A percentile compares a stretch with the other conserved stretches of the same genome.
Evolutionary conservation across 148 eudicot genomes (phyloP).

Genomic region (Agrostemma githago): DNA sequence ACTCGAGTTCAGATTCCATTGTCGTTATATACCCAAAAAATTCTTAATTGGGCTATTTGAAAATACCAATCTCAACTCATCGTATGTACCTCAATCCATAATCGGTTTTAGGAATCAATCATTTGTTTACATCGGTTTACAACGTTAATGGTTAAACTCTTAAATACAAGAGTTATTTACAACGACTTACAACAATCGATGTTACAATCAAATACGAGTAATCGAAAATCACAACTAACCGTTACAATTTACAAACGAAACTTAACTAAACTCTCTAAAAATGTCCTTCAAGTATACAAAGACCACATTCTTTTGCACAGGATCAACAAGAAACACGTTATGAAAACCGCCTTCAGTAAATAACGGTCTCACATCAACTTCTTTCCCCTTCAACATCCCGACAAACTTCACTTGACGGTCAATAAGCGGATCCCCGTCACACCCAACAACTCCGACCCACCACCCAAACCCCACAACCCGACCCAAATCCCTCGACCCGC

Average conservation of each 20-base stretch:
- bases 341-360: constrained; percentile 16
- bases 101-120: neutral
- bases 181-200: neutral
- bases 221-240: no score
- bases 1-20: no score
- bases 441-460: constrained; percentile 29
- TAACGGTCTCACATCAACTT: neutral
- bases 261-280: neutral
- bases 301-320: neutral
- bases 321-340: constrained; percentile 10
- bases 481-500: neutral
- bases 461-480: constrained; percentile 22
- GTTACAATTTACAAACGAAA: neutral
- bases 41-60: no score
- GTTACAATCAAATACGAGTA: neutral
- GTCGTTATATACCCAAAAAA: no score
- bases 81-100: neutral
- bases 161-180: no score
- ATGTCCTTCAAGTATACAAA: neutral
- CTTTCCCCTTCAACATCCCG: constrained; percentile 25
- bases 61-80: no score
- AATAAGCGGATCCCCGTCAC: constrained; percentile 31
- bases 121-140: neutral
- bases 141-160: neutral
- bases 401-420: constrained; percentile 24